Base-by-base conservation (phyloP, 1,139 yeast species). In the Arxiozyma heterogenica region DNA sequence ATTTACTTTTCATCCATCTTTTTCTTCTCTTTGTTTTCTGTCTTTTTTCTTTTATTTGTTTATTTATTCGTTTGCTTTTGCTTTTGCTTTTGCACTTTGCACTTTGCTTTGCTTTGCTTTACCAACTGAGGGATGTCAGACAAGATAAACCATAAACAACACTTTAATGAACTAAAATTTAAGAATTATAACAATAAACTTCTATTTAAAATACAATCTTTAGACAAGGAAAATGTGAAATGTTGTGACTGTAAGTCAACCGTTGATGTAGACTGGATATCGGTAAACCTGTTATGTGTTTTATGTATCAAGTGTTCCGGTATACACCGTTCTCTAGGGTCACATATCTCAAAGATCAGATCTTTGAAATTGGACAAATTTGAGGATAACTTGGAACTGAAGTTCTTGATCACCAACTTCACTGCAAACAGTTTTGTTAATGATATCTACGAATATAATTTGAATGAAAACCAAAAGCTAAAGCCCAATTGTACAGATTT, bases 251-350 rank as follows among this genome's bases (percentile, higher is more conserved):
- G 98, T 73, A 84, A 85, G 0, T 66, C 80, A 2, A 63, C 72
- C 0, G 81, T 78, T 11, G 72, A 78, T 39, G 95, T 88, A 11
- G 97, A 90, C 63, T 91, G 97, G 97, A 79, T 91, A 5, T 86
- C 96, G 0, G 75, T 89, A 58, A 91, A 87, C 64, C 71, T 85
- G 51, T 71, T 89, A 55, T 82, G 83, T 25, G 80, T 86, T 12
- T 75, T 91, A 45, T 91, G 98, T 69, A 83, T 89, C 45, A 83
- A 84, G 50, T 91, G 98, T 64, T 84, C 96, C 0, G 80, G 81
- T 1, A 75, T 77, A 0, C 98, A 91, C 69, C 78, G 94, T 59
- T 79, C 87, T 41, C 71, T 91, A 57, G 95, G 95, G 0, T 71
- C 84, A 0, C 86, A 83, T 59, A 74, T 88, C 5, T 84, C 95